phyloP scores from a whole-genome alignment of 768 basidiomycete species.

The Phaeolepiota aurea region DNA sequence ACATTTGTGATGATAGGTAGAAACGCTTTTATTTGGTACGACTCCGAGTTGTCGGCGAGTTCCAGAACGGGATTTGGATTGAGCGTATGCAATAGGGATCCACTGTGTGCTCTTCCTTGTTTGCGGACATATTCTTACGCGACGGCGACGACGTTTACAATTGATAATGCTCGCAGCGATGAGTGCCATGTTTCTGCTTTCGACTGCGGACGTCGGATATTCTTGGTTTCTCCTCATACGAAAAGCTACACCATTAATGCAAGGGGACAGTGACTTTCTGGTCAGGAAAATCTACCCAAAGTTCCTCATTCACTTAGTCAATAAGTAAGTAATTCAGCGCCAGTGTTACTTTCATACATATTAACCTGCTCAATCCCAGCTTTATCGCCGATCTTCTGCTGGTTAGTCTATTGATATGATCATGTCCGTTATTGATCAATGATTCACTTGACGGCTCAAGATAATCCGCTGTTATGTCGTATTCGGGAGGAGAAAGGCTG shows the following conservation, averaged over 20 bases:
- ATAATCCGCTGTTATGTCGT: constrained; percentile 19
- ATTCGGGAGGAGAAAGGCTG: constrained; percentile 14
- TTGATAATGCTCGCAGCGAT: constrained; percentile 10
- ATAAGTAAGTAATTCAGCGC: constrained; percentile 13
- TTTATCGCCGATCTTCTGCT: constrained; percentile 18
- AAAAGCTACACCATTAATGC: constrained; percentile 5
- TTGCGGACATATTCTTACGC: constrained; percentile 8
- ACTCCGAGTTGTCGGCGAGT: not conserved
- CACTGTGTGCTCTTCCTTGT: constrained; percentile 1
- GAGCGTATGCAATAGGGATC: not conserved
- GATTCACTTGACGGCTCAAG: constrained; percentile 5
- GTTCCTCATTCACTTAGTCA: constrained; percentile 13
- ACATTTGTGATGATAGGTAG: not conserved
- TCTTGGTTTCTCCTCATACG: constrained; percentile 9
- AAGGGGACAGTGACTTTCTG: constrained; percentile 4
- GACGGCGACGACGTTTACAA: constrained; percentile 4
- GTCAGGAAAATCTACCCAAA: constrained; percentile 12
- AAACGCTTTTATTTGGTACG: constrained; percentile 2
- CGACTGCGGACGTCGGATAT: constrained; percentile 14
- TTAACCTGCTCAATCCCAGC: constrained; percentile 3
- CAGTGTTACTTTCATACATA: not conserved
- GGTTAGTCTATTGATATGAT: no score
- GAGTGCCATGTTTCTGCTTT: constrained; percentile 11
- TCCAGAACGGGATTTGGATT: not conserved
- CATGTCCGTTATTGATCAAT: no score